Base-by-base conservation (phyloP, 768 basidiomycete species). In the Galerina marginata region DNA sequence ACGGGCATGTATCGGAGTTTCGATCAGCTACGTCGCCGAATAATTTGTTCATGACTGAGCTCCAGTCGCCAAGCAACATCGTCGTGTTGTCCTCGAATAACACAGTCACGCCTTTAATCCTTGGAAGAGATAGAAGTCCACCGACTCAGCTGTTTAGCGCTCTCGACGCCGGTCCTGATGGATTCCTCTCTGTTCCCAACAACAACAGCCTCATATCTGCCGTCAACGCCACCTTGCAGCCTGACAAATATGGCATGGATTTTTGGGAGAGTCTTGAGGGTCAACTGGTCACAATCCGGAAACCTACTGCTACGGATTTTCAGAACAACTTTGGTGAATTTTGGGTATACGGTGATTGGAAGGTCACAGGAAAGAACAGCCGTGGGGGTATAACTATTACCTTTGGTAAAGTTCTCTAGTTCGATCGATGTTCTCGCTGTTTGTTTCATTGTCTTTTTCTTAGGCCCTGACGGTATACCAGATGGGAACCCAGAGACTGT, bases 231-330 rank as follows among this genome's bases (percentile, higher is more conserved):
- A 77, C 78, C 5, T 68, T 87, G 40, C 77, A 79, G 53, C 86
- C 86, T 2, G 75, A 81, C 26, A 70, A 75, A 45, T 87, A 75
- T 58, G 87, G 86, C 6, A 67, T 87, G 37, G 86, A 88, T 66
- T 88, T 89, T 66, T 89, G 86, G 86, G 79, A 84, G 66, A 85
- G 83, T 65, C 76, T 89, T 9, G 83, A 86, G 60, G 85, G 86
- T 2, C 81, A 83, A 64, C 72, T 88, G 3, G 86, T 89, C 23
- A 80, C 79, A 0, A 74, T 87, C 23, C 81, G 77, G 4, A 74
- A 71, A 4, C 86, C 87, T 2, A 69, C 75, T 5, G 77, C 82
- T 3, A 65, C 81, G 5, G 74, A 79, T 58, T 87, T 86, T 67
- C 77, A 78, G 33, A 86, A 85, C 63, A 72, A 67, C 29, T 86